Conservation (phyloP, 805 yeast genomes). For the Ogataea salicorniae region DNA sequence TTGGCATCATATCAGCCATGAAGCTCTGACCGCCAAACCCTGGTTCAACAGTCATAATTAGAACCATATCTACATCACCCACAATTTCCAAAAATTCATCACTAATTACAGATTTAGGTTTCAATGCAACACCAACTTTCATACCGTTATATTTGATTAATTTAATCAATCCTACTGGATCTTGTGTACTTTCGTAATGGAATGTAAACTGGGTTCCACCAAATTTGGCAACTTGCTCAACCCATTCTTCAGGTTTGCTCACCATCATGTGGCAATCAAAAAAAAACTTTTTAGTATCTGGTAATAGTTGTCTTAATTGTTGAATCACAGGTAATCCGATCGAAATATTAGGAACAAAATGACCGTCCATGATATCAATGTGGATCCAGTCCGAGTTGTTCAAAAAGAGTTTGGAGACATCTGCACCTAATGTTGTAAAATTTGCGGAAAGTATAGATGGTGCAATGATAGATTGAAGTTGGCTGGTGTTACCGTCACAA, state of each 20-base stretch:
- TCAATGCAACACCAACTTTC: slow-evolving; percentile 90
- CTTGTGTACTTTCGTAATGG: slow-evolving; percentile 87
- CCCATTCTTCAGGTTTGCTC: slow-evolving; percentile 87
- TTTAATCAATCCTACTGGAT: slow-evolving; percentile 69
- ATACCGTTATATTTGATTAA: slow-evolving; percentile 76
- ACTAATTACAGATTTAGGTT: slow-evolving; percentile 88
- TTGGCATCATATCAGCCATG: slow-evolving; percentile 95
- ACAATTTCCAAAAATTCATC: slow-evolving; percentile 38
- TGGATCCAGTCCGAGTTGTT: slow-evolving; percentile 96
- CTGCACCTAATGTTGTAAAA: slow-evolving; percentile 83
- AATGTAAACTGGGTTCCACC: slow-evolving; percentile 97
- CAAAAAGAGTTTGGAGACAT: slow-evolving; percentile 74
- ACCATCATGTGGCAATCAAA: slow-evolving; percentile 99
- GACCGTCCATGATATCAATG: slow-evolving; percentile 98
- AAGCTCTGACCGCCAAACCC: slow-evolving; percentile 98
- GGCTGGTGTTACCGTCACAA: background rate
- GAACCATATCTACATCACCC: slow-evolving; percentile 83
- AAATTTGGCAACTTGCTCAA: slow-evolving; percentile 81
- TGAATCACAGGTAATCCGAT: slow-evolving; percentile 73
- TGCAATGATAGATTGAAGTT: slow-evolving; percentile 75
- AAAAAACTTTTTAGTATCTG: slow-evolving; percentile 35
- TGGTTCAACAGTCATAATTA: slow-evolving; percentile 98
- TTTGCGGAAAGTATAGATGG: slow-evolving; percentile 93
- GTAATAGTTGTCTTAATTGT: slow-evolving; percentile 11
- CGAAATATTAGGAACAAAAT: slow-evolving; percentile 94